Conservation (phyloP, 305 asterid species). For the Petunia hybrid region DNA sequence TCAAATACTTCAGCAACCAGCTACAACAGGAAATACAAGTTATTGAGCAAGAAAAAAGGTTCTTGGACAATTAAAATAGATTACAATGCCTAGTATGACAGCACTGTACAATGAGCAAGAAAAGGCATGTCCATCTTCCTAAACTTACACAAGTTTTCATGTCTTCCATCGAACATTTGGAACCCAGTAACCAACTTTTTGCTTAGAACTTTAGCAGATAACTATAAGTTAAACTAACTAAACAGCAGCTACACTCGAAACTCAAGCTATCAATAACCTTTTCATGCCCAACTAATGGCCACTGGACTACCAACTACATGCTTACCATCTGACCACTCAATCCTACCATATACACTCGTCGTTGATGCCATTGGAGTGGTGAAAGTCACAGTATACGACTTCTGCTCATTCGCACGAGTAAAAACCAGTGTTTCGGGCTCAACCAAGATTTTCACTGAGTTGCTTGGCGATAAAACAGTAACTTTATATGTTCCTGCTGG, state of each 20-base stretch:
- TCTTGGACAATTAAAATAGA: background rate
- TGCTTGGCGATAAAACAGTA: constrained; percentile 34
- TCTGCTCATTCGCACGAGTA: constrained; percentile 33
- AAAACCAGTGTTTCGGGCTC: constrained; percentile 39
- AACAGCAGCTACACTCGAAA: background rate
- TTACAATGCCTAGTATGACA: too few species aligned
- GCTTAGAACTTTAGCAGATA: constrained; percentile 4
- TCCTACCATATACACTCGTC: constrained; percentile 47
- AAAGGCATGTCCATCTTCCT: constrained; percentile 15
- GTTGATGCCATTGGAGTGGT: constrained; percentile 30
- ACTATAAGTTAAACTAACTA: constrained; percentile 14
- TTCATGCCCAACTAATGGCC: constrained; percentile 52
- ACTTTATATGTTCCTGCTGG: constrained; percentile 79
- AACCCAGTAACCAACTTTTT: background rate
- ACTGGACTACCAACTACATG: constrained; percentile 57
- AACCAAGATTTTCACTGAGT: constrained; percentile 28
- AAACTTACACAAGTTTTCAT: background rate
- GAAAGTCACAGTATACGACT: constrained; percentile 40
- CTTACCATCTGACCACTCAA: constrained; percentile 59
- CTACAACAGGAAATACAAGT: background rate
- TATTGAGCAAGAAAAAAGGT: constrained; percentile 4
- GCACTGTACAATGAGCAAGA: constrained; percentile 22
- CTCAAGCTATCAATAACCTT: background rate
- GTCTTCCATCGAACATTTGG: constrained; percentile 15
- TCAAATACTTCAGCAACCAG: background rate